A percentile compares a stretch with the other conserved stretches of the same genome.
phyloP scores from a whole-genome alignment of 495 filamentous ascomycete genomes.

The Sphaerosporella brunnea region DNA sequence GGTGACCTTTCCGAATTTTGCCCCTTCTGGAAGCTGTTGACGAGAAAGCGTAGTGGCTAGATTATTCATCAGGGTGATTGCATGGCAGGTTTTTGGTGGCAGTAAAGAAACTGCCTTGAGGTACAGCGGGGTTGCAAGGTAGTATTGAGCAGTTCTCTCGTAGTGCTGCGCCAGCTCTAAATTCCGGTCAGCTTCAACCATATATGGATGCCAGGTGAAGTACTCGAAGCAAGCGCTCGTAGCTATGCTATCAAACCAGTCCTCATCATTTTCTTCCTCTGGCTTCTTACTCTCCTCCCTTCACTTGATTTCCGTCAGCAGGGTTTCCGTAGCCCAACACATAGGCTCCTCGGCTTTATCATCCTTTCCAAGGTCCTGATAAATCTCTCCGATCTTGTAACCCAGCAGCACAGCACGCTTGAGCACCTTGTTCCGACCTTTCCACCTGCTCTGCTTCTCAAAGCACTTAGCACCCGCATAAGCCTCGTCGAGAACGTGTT shows the following conservation, averaged over 20 bases:
- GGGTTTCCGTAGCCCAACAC: conserved; percentile 67
- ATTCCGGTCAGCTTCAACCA: conserved; percentile 19
- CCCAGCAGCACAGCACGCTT: conserved; percentile 53
- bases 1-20: conserved; percentile 22
- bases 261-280: conserved; percentile 45
- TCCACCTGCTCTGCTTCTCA: conserved; percentile 24
- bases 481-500: conserved; percentile 42
- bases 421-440: conserved; percentile 46
- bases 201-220: conserved; percentile 9
- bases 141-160: conserved; percentile 45
- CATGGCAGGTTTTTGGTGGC: conserved; percentile 42
- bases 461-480: conserved; percentile 33
- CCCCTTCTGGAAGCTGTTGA: conserved; percentile 33
- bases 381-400: conserved; percentile 69
- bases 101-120: conserved; percentile 57
- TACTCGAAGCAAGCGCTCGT: not conserved
- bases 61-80: conserved; percentile 60
- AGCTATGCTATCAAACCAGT: conserved; percentile 32
- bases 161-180: conserved; percentile 63
- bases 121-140: conserved; percentile 73
- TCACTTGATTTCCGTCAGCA: conserved; percentile 51
- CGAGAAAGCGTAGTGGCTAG: conserved; percentile 48
- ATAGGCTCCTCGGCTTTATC: conserved; percentile 55
- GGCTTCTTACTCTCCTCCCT: conserved; percentile 43
- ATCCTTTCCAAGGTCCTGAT: conserved; percentile 40